Conservation (phyloP, 2,329 filamentous ascomycete species). For the Fonsecaea monophora region DNA sequence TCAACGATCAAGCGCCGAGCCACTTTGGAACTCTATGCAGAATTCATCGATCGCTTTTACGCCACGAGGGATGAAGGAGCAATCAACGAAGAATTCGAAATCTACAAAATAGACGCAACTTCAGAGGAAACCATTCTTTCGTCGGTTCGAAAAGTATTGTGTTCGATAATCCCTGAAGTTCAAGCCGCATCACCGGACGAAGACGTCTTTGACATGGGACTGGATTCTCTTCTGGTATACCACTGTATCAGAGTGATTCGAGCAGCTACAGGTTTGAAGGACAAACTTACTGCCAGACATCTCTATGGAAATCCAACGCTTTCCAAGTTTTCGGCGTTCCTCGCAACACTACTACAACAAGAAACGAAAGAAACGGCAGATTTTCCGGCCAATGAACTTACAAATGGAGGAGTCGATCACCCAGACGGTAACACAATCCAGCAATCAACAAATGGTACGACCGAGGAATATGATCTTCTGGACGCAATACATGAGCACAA, state of each 20-base stretch:
- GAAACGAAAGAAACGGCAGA: no score
- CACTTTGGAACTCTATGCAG: conserved; percentile 42
- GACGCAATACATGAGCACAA: no score
- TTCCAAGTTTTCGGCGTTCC: background rate
- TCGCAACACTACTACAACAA: background rate
- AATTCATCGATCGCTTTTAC: conserved; percentile 15
- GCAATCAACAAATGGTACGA: background rate
- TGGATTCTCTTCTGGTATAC: conserved; percentile 43
- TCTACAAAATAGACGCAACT: no score
- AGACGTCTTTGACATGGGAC: conserved; percentile 37
- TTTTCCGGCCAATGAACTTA: no score
- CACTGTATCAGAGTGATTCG: conserved; percentile 39
- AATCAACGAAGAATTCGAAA: background rate
- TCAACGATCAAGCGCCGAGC: conserved; percentile 53
- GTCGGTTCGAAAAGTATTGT: no score
- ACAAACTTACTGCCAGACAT: conserved; percentile 45
- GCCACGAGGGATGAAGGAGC: background rate
- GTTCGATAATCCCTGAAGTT: background rate
- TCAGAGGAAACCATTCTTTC: no score
- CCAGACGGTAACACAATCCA: background rate
- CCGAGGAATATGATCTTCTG: no score
- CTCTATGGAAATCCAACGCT: conserved; percentile 44
- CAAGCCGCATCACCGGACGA: background rate
- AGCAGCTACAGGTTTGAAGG: conserved; percentile 38
- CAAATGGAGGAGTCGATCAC: no score